Evolutionary conservation across 371 early-diverging fungal species (phyloP).

Genomic region (Saksenaea vasiformis): DNA sequence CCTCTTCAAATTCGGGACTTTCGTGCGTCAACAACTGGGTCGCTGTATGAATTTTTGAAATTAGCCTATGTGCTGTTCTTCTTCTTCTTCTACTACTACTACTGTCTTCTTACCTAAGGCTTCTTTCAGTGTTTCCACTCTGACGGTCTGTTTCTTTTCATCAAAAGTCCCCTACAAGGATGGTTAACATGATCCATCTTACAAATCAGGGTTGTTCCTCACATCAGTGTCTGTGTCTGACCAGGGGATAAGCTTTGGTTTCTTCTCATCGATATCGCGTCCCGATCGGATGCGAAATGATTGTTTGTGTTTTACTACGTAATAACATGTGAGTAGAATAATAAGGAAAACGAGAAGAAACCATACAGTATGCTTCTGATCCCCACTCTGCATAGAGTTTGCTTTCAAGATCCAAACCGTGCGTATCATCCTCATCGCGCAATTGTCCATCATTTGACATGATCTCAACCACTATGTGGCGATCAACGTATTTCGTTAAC

Average conservation of each 20-base stretch:
- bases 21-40: not conserved
- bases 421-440: constrained; percentile 45
- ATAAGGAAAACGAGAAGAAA: not conserved
- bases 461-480: constrained; percentile 37
- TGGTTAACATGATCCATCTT: not conserved
- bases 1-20: not conserved
- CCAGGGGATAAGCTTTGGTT: constrained; percentile 19
- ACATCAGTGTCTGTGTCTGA: not conserved
- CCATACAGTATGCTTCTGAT: constrained; percentile 33
- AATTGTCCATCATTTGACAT: constrained; percentile 43
- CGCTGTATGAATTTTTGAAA: not conserved
- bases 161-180: not conserved
- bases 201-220: not conserved
- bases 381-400: constrained; percentile 51
- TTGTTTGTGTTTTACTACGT: constrained; percentile 13
- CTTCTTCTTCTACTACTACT: not conserved
- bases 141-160: constrained; percentile 4
- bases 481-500: constrained; percentile 32
- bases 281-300: constrained; percentile 9
- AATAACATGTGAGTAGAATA: not conserved
- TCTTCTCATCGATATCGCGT: constrained; percentile 7
- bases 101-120: constrained; percentile 13
- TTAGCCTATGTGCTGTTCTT: too few relatives aligned
- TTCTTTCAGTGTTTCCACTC: constrained; percentile 16
- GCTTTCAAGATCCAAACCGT: constrained; percentile 46